Conservation (phyloP, 176 grass and related monocot species). For the Pontederia paniculata region DNA sequence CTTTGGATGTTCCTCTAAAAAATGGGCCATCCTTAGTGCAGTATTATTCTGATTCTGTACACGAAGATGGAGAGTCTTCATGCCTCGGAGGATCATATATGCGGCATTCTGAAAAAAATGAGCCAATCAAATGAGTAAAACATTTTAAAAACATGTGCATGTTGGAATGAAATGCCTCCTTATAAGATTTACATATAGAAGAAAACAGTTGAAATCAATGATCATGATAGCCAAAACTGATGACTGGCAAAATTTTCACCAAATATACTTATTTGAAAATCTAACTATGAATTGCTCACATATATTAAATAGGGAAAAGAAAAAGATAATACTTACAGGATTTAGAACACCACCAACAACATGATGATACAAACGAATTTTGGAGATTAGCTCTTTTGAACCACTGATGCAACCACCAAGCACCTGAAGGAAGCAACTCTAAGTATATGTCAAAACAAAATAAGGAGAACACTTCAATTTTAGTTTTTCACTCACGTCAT, state of each 20-base stretch:
- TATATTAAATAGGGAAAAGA: background rate
- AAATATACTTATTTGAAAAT: background rate
- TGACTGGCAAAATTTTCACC: background rate
- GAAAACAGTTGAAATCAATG: background rate
- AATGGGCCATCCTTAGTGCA: conserved; percentile 88
- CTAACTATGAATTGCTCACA: background rate
- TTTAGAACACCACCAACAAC: conserved; percentile 66
- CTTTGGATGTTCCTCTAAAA: conserved; percentile 99
- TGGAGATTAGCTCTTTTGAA: conserved; percentile 33
- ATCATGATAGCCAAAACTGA: too few relatives aligned
- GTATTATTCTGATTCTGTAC: conserved; percentile 90
- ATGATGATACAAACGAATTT: conserved; percentile 51
- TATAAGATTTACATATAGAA: background rate
- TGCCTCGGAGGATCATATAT: conserved; percentile 82
- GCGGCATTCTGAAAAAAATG: conserved; percentile 75
- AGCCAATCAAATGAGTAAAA: background rate
- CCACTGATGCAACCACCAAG: conserved; percentile 74
- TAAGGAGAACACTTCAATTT: background rate
- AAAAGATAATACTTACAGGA: conserved; percentile 39
- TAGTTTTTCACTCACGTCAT: conserved; percentile 54
- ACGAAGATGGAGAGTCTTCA: conserved; percentile 99
- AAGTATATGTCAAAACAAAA: background rate
- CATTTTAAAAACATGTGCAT: too few relatives aligned
- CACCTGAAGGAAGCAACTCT: conserved; percentile 27
- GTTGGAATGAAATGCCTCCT: background rate